These are phyloP conservation scores for Euphorbia schlechtendalii DNA, from an alignment of 441 rosid genomes.

Conservation along the genomic window DNA sequence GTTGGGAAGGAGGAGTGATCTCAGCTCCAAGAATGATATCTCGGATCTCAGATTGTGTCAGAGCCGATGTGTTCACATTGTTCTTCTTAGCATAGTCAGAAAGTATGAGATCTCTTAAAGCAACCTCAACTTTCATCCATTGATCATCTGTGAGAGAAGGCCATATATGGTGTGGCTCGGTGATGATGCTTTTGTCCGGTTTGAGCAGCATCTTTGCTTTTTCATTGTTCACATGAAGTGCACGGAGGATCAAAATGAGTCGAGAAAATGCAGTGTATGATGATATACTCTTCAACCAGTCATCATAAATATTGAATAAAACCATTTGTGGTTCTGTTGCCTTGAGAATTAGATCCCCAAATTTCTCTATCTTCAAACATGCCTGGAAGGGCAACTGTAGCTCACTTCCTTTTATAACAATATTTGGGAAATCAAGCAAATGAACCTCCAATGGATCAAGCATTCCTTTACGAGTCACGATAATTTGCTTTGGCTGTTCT, in stretches of 20 bases:
- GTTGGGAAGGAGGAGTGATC: conserved; percentile 99
- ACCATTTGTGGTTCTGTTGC: conserved; percentile 98
- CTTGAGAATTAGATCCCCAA: conserved; percentile 90
- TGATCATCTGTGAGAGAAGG: conserved; percentile 95
- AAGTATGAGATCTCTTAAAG: conserved; percentile 87
- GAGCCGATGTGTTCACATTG: conserved; percentile 94
- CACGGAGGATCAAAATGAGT: conserved; percentile 92
- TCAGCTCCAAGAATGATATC: conserved; percentile 99
- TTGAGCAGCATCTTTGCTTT: conserved; percentile 97
- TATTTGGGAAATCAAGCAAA: conserved; percentile 98
- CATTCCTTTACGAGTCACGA: conserved; percentile 97
- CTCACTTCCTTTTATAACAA: conserved; percentile 97
- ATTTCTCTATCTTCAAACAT: conserved; percentile 96
- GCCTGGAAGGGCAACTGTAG: conserved; percentile 98
- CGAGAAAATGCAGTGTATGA: conserved; percentile 75
- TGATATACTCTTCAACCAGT: conserved; percentile 94
- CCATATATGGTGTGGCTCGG: conserved; percentile 98
- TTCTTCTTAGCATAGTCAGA: conserved; percentile 99
- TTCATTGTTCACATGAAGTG: conserved; percentile 96
- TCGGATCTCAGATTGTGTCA: conserved; percentile 98
- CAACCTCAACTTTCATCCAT: conserved; percentile 99
- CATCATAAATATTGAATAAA: conserved; percentile 87
- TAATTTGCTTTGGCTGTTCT: conserved; percentile 95
- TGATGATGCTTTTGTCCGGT: conserved; percentile 88
- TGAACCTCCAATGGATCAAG: conserved; percentile 95